Percentiles rank a stretch among this genome's conserved stretches.
Conservation (phyloP, 345 rosid species). For the Cardamine chenopodiifolia region DNA sequence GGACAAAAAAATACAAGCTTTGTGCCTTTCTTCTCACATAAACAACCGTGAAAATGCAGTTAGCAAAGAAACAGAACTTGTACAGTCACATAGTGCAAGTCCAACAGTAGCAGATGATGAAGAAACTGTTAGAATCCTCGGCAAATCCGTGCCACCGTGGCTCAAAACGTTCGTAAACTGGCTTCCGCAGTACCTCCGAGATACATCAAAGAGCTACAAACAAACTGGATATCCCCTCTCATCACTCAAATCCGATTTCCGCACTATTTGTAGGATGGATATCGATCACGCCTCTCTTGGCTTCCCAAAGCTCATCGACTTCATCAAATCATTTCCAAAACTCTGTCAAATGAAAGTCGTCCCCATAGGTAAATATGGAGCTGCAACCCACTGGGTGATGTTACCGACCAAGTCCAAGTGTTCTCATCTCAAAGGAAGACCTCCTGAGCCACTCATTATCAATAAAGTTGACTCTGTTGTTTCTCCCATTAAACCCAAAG, state of each 20-base stretch:
- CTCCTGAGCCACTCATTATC: slow-evolving; percentile 37
- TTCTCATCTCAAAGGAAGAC: slow-evolving; percentile 35
- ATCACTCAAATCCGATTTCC: slow-evolving; percentile 81
- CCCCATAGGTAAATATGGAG: slow-evolving; percentile 44
- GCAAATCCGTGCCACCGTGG: slow-evolving; percentile 51
- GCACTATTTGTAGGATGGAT: slow-evolving; percentile 58
- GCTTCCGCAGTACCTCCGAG: slow-evolving; percentile 61
- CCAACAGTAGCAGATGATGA: slow-evolving; percentile 41
- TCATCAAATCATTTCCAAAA: slow-evolving; percentile 58
- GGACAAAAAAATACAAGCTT: neutral
- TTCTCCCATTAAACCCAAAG: slow-evolving; percentile 17
- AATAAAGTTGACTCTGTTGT: neutral
- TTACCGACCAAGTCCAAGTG: slow-evolving; percentile 44
- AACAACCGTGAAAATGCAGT: no score
- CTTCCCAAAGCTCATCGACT: slow-evolving; percentile 74
- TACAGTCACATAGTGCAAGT: slow-evolving; percentile 44
- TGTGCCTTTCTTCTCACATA: no score
- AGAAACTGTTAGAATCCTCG: slow-evolving; percentile 28
- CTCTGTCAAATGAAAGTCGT: slow-evolving; percentile 53
- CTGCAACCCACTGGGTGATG: slow-evolving; percentile 73
- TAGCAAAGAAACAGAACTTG: slow-evolving; percentile 49
- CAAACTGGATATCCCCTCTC: slow-evolving; percentile 70
- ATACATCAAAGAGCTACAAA: slow-evolving; percentile 37
- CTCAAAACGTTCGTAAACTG: slow-evolving; percentile 62
- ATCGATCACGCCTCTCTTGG: slow-evolving; percentile 78